These are phyloP conservation scores for Elaphomyces granulatus DNA, from an alignment of 495 filamentous ascomycete species.

Conservation along the genomic window DNA sequence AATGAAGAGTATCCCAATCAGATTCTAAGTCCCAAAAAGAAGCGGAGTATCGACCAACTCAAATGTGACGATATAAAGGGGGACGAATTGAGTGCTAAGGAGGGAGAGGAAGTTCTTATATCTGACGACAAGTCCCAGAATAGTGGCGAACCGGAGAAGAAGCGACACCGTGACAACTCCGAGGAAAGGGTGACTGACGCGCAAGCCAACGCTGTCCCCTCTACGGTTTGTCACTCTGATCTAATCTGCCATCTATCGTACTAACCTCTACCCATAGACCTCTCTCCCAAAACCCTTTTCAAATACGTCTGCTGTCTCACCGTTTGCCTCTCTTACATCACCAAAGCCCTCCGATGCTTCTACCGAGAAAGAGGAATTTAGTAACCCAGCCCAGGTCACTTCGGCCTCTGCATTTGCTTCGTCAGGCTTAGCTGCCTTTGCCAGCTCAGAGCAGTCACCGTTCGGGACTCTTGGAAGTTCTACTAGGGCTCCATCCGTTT, in stretches of 20 bases:
- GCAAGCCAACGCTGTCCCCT: neutral
- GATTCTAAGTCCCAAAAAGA: conserved; percentile 30
- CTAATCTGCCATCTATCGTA: neutral
- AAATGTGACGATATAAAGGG: conserved; percentile 25
- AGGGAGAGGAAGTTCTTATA: conserved; percentile 12
- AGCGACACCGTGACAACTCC: conserved; percentile 31
- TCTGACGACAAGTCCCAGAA: conserved; percentile 10
- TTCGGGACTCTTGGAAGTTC: conserved; percentile 37
- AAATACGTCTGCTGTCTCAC: conserved; percentile 36
- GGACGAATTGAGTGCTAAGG: conserved; percentile 8
- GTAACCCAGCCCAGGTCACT: conserved; percentile 12
- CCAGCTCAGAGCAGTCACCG: conserved; percentile 39
- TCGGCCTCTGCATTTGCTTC: conserved; percentile 40
- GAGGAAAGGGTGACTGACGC: conserved; percentile 15
- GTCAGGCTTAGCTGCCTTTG: conserved; percentile 37
- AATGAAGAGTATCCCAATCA: conserved; percentile 9
- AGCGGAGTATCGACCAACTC: conserved; percentile 38
- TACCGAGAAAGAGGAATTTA: conserved; percentile 6
- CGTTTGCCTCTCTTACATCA: conserved; percentile 31
- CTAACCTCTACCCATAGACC: conserved; percentile 17
- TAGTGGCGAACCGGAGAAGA: conserved; percentile 32
- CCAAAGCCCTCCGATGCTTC: conserved; percentile 11
- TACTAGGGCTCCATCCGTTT: conserved; percentile 21
- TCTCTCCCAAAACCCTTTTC: conserved; percentile 36
- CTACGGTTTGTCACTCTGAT: conserved; percentile 2